phyloP scores from a whole-genome alignment of 306 rosid species.

The Vigna radiata region DNA sequence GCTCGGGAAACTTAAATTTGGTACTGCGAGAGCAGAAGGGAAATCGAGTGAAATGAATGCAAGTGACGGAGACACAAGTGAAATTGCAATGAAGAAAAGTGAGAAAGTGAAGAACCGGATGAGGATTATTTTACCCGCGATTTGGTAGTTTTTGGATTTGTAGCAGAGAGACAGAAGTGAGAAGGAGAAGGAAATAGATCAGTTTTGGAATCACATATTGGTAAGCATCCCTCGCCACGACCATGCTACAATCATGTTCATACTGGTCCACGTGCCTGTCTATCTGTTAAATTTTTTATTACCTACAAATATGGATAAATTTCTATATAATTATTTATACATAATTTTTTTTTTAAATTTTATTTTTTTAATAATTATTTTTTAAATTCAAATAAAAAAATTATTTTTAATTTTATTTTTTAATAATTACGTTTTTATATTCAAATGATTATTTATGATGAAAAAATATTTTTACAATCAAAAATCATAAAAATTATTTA shows the following conservation, averaged over 20 bases:
- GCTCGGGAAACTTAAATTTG: slow-evolving; percentile 23
- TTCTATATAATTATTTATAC: too few species aligned
- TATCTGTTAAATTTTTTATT: neutral
- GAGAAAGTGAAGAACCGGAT: neutral
- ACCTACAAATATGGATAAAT: neutral
- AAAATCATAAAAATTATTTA: too few species aligned
- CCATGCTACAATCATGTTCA: slow-evolving; percentile 27
- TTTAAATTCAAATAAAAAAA: too few species aligned
- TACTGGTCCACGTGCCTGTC: slow-evolving; percentile 37
- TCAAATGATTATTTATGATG: too few species aligned
- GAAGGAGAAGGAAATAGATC: slow-evolving; percentile 27
- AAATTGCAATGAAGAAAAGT: slow-evolving; percentile 24
- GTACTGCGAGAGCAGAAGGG: slow-evolving; percentile 2
- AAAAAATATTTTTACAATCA: too few species aligned
- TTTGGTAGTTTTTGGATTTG: slow-evolving; percentile 34
- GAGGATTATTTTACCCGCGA: slow-evolving; percentile 33
- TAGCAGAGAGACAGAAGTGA: neutral
- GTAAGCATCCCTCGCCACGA: neutral
- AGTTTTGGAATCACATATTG: slow-evolving; percentile 35
- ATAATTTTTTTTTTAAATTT: too few species aligned
- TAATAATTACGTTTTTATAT: too few species aligned
- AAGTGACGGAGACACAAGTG: neutral
- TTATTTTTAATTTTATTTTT: too few species aligned
- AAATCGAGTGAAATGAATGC: slow-evolving; percentile 33
- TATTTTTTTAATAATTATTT: too few species aligned